Conservation (phyloP, 2,329 filamentous ascomycete genomes). For the Trematosphaeria pertusa region DNA sequence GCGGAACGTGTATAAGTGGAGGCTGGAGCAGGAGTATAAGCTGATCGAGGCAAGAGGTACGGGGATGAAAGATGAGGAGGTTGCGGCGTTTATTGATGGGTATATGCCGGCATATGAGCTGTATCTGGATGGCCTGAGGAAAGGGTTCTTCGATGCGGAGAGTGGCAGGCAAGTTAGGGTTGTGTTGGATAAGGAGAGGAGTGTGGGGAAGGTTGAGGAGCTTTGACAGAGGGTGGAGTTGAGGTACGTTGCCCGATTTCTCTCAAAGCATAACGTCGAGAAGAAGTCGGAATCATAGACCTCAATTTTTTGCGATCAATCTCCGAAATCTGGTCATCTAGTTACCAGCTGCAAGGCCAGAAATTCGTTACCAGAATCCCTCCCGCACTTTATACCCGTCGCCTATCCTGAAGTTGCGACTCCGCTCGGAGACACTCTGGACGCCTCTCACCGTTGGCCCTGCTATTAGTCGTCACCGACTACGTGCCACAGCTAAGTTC, state of each 20-base stretch:
- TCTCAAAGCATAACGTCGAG: background rate
- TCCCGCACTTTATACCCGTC: too few species aligned
- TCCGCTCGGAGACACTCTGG: too few species aligned
- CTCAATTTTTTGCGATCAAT: too few species aligned
- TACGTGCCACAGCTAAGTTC: too few species aligned
- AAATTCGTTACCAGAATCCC: background rate
- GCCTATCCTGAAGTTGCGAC: too few species aligned
- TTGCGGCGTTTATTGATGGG: slow-evolving; percentile 75
- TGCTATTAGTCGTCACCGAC: too few species aligned
- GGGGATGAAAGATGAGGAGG: slow-evolving; percentile 84
- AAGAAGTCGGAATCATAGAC: too few species aligned
- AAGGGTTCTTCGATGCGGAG: slow-evolving; percentile 55
- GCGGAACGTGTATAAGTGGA: slow-evolving; percentile 83
- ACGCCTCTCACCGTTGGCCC: too few species aligned
- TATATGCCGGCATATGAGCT: slow-evolving; percentile 64
- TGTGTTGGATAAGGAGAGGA: slow-evolving; percentile 57
- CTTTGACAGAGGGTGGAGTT: slow-evolving; percentile 17
- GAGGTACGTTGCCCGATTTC: background rate
- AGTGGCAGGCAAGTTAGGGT: slow-evolving; percentile 59
- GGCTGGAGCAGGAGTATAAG: slow-evolving; percentile 77
- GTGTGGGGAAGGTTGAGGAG: slow-evolving; percentile 48
- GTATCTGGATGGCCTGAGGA: slow-evolving; percentile 57
- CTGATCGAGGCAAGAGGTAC: slow-evolving; percentile 70
- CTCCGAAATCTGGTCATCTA: too few species aligned
- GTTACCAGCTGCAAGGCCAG: background rate